phyloP scores from a whole-genome alignment of 768 basidiomycete genomes.

The Pleurotus djamor region DNA sequence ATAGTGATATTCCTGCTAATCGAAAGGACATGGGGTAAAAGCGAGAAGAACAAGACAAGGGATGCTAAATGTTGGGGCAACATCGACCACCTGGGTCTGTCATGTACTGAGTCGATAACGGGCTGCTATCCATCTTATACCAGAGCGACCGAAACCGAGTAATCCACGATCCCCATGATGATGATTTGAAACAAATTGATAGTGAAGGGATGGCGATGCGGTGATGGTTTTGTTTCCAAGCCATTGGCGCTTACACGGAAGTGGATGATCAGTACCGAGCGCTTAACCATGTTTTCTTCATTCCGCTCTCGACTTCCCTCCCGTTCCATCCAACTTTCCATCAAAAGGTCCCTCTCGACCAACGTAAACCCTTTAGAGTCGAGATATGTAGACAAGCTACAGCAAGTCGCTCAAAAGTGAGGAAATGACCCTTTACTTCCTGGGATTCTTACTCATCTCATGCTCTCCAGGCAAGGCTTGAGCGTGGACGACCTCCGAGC shows the following conservation, averaged over 20 bases:
- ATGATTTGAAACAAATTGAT: too few relatives aligned
- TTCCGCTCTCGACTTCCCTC: neutral
- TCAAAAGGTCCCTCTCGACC: neutral
- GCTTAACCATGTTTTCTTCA: neutral
- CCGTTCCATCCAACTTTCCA: neutral
- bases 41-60: too few relatives aligned
- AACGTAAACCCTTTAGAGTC: conserved; percentile 25
- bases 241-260: neutral
- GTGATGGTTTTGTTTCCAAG: too few relatives aligned
- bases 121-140: too few relatives aligned
- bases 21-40: neutral
- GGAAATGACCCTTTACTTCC: conserved; percentile 13
- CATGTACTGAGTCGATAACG: too few relatives aligned
- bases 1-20: conserved; percentile 34
- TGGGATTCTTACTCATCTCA: conserved; percentile 11
- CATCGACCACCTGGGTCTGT: too few relatives aligned
- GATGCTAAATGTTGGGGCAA: too few relatives aligned
- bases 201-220: too few relatives aligned
- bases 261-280: neutral
- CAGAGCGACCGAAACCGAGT: too few relatives aligned
- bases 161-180: too few relatives aligned
- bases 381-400: conserved; percentile 73
- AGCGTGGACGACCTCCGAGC: conserved; percentile 33
- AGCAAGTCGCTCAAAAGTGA: conserved; percentile 63
- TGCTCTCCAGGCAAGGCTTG: conserved; percentile 38